These are phyloP conservation scores for Aspergillus nomiae DNA, from an alignment of 2,329 filamentous ascomycete genomes.

Conservation along the genomic window DNA sequence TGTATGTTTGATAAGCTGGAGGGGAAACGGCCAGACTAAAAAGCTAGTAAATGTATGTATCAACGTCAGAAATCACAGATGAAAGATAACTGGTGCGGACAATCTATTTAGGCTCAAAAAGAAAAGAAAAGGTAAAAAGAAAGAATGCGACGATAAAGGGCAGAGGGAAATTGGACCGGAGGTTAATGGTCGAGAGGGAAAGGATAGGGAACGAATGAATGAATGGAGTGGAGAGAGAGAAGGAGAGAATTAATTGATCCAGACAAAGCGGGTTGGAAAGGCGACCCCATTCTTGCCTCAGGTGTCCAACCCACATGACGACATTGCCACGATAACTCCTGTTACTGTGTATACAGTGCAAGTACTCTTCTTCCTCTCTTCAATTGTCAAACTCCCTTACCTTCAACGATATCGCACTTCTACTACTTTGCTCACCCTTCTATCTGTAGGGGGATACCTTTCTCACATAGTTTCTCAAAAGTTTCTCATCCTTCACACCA, in stretches of 20 bases:
- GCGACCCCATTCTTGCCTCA: neutral
- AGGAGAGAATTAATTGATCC: neutral
- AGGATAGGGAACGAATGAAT: conserved; percentile 2
- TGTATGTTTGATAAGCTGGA: neutral
- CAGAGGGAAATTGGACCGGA: conserved; percentile 2
- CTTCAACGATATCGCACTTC: neutral
- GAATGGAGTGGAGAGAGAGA: neutral
- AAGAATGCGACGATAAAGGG: neutral
- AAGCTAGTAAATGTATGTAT: neutral
- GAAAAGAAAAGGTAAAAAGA: neutral
- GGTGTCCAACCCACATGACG: neutral
- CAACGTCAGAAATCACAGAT: neutral
- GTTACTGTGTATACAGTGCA: too few relatives aligned
- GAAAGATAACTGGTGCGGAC: conserved; percentile 12
- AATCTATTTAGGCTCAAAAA: conserved; percentile 1
- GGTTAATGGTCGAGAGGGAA: neutral
- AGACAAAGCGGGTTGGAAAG: neutral
- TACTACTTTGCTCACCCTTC: neutral
- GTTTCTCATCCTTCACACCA: too few relatives aligned
- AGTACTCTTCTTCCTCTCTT: too few relatives aligned
- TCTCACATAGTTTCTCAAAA: neutral
- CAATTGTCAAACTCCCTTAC: too few relatives aligned
- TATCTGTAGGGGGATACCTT: neutral
- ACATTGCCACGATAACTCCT: neutral
- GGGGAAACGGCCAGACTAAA: neutral